Percentiles rank a stretch among this genome's conserved stretches.
phyloP scores from a whole-genome alignment of 306 rosid genomes.

The Trifolium pratense region DNA sequence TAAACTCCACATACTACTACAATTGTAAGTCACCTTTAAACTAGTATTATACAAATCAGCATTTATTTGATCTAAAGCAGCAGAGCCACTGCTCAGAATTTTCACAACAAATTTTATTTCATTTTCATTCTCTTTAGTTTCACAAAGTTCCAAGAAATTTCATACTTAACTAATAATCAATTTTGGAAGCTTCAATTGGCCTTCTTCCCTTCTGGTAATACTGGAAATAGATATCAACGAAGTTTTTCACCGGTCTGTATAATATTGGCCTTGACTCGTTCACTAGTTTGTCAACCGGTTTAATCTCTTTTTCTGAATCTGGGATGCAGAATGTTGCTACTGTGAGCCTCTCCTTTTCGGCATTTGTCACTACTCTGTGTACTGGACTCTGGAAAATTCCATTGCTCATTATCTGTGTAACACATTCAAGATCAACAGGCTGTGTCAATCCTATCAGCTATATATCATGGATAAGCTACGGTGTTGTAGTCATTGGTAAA shows the following conservation, averaged over 20 bases:
- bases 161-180: slow-evolving; percentile 28
- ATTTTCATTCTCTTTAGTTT: slow-evolving; percentile 17
- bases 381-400: slow-evolving; percentile 71
- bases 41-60: not conserved
- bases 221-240: slow-evolving; percentile 44
- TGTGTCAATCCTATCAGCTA: not conserved
- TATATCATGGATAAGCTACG: slow-evolving; percentile 3
- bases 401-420: slow-evolving; percentile 58
- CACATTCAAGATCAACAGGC: slow-evolving; percentile 22
- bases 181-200: slow-evolving; percentile 61
- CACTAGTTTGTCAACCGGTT: slow-evolving; percentile 54
- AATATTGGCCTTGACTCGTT: slow-evolving; percentile 57
- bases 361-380: slow-evolving; percentile 62
- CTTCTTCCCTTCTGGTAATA: slow-evolving; percentile 71
- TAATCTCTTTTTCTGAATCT: slow-evolving; percentile 55
- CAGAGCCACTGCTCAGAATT: not conserved
- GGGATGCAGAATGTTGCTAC: slow-evolving; percentile 62
- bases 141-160: slow-evolving; percentile 17
- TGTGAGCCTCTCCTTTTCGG: slow-evolving; percentile 63
- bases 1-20: not conserved
- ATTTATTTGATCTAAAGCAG: not conserved
- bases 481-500: not conserved
- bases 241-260: slow-evolving; percentile 56
- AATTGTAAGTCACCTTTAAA: not conserved
- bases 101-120: not conserved